phyloP scores from a whole-genome alignment of 768 basidiomycete species.

The Goffeauzyma gilvescens region DNA sequence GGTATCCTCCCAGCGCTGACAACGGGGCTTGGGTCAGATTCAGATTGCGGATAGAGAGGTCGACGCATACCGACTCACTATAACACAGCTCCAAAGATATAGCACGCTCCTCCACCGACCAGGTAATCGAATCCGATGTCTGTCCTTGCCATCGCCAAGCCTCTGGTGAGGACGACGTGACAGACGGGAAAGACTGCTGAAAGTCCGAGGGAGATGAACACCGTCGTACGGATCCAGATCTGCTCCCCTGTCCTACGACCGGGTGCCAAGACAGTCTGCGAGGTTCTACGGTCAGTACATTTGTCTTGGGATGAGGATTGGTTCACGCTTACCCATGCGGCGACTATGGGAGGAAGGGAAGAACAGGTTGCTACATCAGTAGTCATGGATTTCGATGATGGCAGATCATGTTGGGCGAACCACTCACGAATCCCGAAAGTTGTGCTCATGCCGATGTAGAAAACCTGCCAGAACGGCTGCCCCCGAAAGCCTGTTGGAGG shows the following conservation, averaged over 20 bases:
- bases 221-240: conserved; percentile 52
- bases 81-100: conserved; percentile 54
- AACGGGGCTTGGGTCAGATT: conserved; percentile 14
- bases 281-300: no score
- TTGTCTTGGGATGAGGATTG: no score
- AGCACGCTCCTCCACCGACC: conserved; percentile 44
- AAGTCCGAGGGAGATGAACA: conserved; percentile 62
- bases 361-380: conserved; percentile 4
- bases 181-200: conserved; percentile 49
- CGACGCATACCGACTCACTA: conserved; percentile 43
- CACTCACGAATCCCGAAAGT: conserved; percentile 1
- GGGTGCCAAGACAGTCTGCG: conserved; percentile 60
- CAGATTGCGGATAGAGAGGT: conserved; percentile 6
- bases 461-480: conserved; percentile 9
- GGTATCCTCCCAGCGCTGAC: conserved; percentile 64
- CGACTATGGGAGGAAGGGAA: conserved; percentile 8
- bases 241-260: conserved; percentile 57
- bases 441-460: conserved; percentile 16
- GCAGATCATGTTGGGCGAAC: not conserved
- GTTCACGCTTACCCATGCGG: no score
- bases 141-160: conserved; percentile 38
- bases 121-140: conserved; percentile 59
- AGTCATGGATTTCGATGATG: not conserved
- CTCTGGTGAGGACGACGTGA: conserved; percentile 47
- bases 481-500: conserved; percentile 41